Percentiles rank a stretch among this genome's conserved stretches.
Evolutionary conservation across 768 basidiomycete species (phyloP).

Genomic region (Kwoniella shandongensis): DNA sequence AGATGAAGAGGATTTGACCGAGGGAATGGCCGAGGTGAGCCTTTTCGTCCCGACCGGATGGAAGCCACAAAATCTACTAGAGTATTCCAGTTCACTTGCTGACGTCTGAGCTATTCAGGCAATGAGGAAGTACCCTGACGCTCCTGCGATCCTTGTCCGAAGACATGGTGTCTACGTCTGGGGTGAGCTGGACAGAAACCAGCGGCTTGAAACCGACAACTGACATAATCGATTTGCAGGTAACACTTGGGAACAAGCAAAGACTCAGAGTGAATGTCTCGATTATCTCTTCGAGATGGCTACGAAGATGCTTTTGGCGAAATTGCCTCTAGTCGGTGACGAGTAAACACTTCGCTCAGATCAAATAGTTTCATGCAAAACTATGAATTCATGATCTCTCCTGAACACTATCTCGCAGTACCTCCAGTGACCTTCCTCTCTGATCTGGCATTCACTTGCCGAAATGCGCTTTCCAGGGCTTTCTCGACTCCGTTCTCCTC

Average conservation of each 20-base stretch:
- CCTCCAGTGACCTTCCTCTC: no score
- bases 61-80: no score
- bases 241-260: conserved; percentile 79
- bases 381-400: no score
- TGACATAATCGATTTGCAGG: conserved; percentile 22
- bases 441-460: no score
- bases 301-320: conserved; percentile 42
- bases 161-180: conserved; percentile 82
- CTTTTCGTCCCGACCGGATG: no score
- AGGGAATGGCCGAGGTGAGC: conserved; percentile 71
- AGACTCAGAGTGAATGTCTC: conserved; percentile 85
- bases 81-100: neutral
- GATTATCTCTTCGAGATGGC: conserved; percentile 84
- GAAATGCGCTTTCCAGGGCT: no score
- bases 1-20: conserved; percentile 81
- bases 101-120: conserved; percentile 58
- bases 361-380: no score
- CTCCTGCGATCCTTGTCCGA: conserved; percentile 73
- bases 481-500: no score
- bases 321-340: conserved; percentile 40
- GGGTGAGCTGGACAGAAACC: conserved; percentile 58
- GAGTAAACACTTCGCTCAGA: conserved; percentile 4
- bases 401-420: no score
- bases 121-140: conserved; percentile 75
- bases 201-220: conserved; percentile 51